Evolutionary conservation across 805 yeast genomes (phyloP).

Genomic region (Teunomyces panamensis): DNA sequence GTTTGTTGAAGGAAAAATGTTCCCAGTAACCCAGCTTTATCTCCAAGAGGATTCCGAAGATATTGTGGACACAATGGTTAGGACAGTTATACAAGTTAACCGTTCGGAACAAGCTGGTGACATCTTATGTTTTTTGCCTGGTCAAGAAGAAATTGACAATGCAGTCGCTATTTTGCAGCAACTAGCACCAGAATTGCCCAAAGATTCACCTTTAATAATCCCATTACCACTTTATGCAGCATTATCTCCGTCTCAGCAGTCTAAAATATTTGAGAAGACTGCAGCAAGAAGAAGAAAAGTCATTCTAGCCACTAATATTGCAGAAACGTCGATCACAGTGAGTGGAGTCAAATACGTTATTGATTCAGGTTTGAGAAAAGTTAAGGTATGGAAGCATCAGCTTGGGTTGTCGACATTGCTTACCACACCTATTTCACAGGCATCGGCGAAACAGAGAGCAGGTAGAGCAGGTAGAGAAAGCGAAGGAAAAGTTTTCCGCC

Average conservation of each 20-base stretch:
- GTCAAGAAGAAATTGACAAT: constrained; percentile 96
- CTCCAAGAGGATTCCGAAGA: constrained; percentile 68
- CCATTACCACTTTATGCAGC: constrained; percentile 93
- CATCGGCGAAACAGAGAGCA: constrained; percentile 90
- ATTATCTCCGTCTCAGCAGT: constrained; percentile 79
- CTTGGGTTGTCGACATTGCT: constrained; percentile 88
- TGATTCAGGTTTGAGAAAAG: constrained; percentile 90
- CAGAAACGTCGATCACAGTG: constrained; percentile 96
- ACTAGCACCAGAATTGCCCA: constrained; percentile 64
- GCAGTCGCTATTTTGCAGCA: constrained; percentile 61
- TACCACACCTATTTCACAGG: constrained; percentile 89
- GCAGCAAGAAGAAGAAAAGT: constrained; percentile 74
- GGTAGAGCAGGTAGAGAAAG: constrained; percentile 99
- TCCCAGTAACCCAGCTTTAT: constrained; percentile 73
- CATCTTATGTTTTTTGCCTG: constrained; percentile 87
- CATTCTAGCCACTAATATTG: constrained; percentile 90
- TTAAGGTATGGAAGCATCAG: constrained; percentile 92
- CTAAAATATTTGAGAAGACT: constrained; percentile 68
- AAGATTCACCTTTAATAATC: constrained; percentile 69
- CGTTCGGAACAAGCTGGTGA: constrained; percentile 83
- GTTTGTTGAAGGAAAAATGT: constrained; percentile 87
- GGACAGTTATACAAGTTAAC: constrained; percentile 75
- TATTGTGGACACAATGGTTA: constrained; percentile 73
- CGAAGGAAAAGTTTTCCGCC: constrained; percentile 78
- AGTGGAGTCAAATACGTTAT: constrained; percentile 91